phyloP scores from a whole-genome alignment of 148 eudicot species.

The Vaccinium vitisidaea region DNA sequence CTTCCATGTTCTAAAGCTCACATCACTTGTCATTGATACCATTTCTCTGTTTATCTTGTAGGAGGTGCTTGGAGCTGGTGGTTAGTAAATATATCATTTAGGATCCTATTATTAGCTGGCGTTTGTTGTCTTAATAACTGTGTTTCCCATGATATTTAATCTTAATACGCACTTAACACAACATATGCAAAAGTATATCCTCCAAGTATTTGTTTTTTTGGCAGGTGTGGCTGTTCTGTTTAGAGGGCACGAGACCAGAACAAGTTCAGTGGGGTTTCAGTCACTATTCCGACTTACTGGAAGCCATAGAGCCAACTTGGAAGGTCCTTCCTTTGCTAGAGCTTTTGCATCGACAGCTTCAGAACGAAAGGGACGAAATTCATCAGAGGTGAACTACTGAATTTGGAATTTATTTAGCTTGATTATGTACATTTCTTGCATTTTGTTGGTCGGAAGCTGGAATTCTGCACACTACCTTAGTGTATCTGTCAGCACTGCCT shows the following conservation, averaged over 20 bases:
- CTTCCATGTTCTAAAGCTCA: neutral
- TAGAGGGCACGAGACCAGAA: slow-evolving; percentile 12
- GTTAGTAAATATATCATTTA: slow-evolving; percentile 20
- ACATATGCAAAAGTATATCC: neutral
- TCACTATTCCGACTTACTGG: slow-evolving; percentile 22
- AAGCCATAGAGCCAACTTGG: neutral
- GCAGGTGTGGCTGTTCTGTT: slow-evolving; percentile 20
- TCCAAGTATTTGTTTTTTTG: neutral
- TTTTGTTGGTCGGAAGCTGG: neutral
- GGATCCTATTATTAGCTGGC: neutral
- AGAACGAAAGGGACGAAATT: slow-evolving; percentile 13
- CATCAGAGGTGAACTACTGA: slow-evolving; percentile 26
- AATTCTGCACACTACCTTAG: neutral
- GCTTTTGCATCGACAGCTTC: slow-evolving; percentile 33
- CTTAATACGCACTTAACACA: neutral
- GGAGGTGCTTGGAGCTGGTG: slow-evolving; percentile 26
- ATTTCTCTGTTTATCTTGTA: slow-evolving; percentile 18
- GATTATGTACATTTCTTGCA: neutral
- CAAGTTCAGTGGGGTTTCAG: slow-evolving; percentile 6
- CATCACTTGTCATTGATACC: slow-evolving; percentile 5
- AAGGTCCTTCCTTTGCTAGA: slow-evolving; percentile 22
- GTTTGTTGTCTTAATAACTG: neutral
- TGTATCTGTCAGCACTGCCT: neutral
- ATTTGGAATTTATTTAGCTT: neutral
- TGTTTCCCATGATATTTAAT: neutral